Percentiles rank a stretch among this genome's conserved stretches.
Conservation (phyloP, 345 rosid genomes). For the Geranium brycei region DNA sequence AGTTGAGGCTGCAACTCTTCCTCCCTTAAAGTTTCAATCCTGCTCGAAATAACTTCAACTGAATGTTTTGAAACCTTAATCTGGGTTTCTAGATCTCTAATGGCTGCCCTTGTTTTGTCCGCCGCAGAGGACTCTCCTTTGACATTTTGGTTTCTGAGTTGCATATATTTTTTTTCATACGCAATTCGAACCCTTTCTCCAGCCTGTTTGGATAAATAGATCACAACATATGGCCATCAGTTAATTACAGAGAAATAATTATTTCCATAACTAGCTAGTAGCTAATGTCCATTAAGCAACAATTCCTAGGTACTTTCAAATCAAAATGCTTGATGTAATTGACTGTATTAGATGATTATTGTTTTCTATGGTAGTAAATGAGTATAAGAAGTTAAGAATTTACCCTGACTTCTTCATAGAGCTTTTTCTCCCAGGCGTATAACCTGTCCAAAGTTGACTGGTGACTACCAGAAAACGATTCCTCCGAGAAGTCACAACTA, state of each 20-base stretch:
- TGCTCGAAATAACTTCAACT: slow-evolving; percentile 65
- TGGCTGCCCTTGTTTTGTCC: slow-evolving; percentile 59
- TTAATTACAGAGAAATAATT: slow-evolving; percentile 1
- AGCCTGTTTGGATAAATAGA: slow-evolving; percentile 29
- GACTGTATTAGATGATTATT: too few species aligned
- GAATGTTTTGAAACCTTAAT: slow-evolving; percentile 75
- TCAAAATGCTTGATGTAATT: not conserved
- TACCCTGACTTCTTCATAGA: slow-evolving; percentile 86
- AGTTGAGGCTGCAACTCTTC: slow-evolving; percentile 95
- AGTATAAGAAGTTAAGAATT: not conserved
- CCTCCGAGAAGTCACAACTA: slow-evolving; percentile 45
- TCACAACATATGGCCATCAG: not conserved
- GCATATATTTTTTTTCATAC: slow-evolving; percentile 63
- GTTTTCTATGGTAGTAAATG: not conserved
- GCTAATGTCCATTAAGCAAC: not conserved
- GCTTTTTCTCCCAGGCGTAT: slow-evolving; percentile 95
- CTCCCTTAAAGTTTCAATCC: slow-evolving; percentile 78
- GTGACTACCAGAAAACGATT: slow-evolving; percentile 54
- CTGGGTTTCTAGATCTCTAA: slow-evolving; percentile 73
- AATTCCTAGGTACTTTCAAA: not conserved
- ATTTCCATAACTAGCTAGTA: not conserved
- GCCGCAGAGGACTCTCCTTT: slow-evolving; percentile 49
- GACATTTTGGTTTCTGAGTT: slow-evolving; percentile 63
- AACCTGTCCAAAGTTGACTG: slow-evolving; percentile 75
- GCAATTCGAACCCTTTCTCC: slow-evolving; percentile 67